These are phyloP conservation scores for Cercospora sojina DNA, from an alignment of 2,329 filamentous ascomycete genomes.

Conservation along the genomic window DNA sequence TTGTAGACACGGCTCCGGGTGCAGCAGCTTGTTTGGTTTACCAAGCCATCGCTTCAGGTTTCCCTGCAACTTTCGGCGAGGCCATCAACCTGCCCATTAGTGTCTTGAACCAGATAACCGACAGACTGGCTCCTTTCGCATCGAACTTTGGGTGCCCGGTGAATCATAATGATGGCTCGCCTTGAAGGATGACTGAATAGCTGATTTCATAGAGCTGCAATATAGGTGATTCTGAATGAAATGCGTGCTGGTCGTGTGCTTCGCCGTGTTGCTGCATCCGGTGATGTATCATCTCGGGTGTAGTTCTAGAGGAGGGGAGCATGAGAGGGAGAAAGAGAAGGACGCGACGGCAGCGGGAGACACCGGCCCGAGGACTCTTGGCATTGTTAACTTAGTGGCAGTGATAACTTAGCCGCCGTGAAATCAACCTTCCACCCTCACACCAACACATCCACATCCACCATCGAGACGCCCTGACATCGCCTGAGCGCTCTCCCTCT, in stretches of 20 bases:
- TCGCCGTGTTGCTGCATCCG: too few species aligned
- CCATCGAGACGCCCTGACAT: too few species aligned
- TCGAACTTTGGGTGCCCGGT: conserved; percentile 10
- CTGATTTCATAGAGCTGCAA: neutral
- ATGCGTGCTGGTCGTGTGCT: neutral
- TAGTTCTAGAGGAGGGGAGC: too few species aligned
- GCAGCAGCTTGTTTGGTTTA: conserved; percentile 45
- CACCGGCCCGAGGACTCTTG: too few species aligned
- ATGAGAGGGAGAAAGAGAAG: too few species aligned
- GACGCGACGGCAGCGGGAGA: too few species aligned
- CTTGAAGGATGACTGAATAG: neutral
- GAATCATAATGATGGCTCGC: conserved; percentile 10
- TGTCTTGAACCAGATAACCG: conserved; percentile 18
- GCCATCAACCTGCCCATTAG: conserved; percentile 15
- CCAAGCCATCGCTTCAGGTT: conserved; percentile 41
- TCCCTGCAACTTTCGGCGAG: conserved; percentile 20
- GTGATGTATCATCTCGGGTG: too few species aligned
- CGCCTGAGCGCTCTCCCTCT: too few species aligned
- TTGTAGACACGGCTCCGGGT: conserved; percentile 30
- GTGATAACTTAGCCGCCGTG: too few species aligned
- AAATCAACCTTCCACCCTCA: too few species aligned
- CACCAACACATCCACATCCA: too few species aligned
- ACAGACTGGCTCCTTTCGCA: conserved; percentile 1
- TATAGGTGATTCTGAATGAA: neutral
- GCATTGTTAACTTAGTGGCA: too few species aligned